A percentile compares a stretch with the other conserved stretches of the same genome.
phyloP scores from a whole-genome alignment of 1,139 yeast genomes.

The Casaregolazyma lundiana region DNA sequence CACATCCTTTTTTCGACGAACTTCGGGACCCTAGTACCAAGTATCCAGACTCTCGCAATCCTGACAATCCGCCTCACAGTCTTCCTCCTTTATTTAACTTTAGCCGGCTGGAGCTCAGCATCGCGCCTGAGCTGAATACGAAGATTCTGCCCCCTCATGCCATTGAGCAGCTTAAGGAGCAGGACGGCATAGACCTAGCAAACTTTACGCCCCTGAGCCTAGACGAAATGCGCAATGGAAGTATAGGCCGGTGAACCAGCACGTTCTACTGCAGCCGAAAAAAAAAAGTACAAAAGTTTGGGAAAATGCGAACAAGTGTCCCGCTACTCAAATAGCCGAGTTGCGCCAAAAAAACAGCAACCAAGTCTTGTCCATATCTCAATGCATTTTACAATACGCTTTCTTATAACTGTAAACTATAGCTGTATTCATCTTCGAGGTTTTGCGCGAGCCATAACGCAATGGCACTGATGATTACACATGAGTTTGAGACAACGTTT shows the following conservation, averaged over 20 bases:
- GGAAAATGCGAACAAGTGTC: too few species aligned
- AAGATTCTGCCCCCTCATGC: constrained; percentile 39
- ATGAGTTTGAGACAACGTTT: constrained; percentile 74
- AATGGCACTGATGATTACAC: constrained; percentile 83
- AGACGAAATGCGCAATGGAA: constrained; percentile 27
- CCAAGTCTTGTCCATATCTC: constrained; percentile 1
- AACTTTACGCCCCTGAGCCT: constrained; percentile 35
- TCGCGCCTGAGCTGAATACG: constrained; percentile 38
- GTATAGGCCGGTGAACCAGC: background rate
- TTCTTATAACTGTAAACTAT: constrained; percentile 69
- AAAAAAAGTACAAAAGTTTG: too few species aligned
- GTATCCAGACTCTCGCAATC: constrained; percentile 46
- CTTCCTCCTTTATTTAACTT: constrained; percentile 41
- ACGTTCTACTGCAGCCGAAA: too few species aligned
- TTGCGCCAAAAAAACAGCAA: too few species aligned
- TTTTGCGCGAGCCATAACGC: constrained; percentile 90
- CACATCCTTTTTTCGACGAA: constrained; percentile 74
- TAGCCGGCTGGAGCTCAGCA: constrained; percentile 36
- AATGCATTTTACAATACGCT: background rate
- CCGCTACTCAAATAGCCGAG: too few species aligned
- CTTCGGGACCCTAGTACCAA: constrained; percentile 52
- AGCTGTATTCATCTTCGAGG: constrained; percentile 91
- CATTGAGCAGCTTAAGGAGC: constrained; percentile 24
- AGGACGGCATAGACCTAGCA: constrained; percentile 34
- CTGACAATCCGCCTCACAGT: constrained; percentile 33